Percentiles rank a stretch among this genome's conserved stretches.
phyloP scores from a whole-genome alignment of 306 rosid genomes.

The Notholithocarpus densiflorus region DNA sequence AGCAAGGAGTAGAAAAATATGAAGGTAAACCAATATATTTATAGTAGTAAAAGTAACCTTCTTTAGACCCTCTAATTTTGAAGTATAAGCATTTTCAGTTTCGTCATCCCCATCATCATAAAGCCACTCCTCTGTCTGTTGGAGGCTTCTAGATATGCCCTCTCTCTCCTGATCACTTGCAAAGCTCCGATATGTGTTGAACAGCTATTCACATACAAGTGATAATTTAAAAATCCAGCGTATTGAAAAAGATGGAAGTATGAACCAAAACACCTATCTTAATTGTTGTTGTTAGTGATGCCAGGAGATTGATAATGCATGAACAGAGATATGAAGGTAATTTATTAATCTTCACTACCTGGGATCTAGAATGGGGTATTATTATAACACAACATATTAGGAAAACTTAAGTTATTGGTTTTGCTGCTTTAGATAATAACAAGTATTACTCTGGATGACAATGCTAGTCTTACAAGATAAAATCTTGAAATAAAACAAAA shows the following conservation, averaged over 20 bases:
- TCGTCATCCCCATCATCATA: slow-evolving; percentile 96
- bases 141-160: slow-evolving; percentile 65
- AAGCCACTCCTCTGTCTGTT: slow-evolving; percentile 87
- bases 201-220: slow-evolving; percentile 60
- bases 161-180: slow-evolving; percentile 76
- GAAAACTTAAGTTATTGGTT: background rate
- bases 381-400: background rate
- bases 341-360: background rate
- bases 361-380: slow-evolving; percentile 5
- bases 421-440: background rate
- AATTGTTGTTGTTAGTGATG: background rate
- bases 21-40: slow-evolving; percentile 4
- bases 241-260: slow-evolving; percentile 6
- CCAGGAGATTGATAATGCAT: slow-evolving; percentile 5
- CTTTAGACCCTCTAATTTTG: slow-evolving; percentile 70
- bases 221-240: slow-evolving; percentile 25
- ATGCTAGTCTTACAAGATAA: background rate
- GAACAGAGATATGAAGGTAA: slow-evolving; percentile 4
- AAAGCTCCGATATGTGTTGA: slow-evolving; percentile 71
- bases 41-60: slow-evolving; percentile 47
- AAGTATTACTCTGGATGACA: background rate
- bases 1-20: slow-evolving; percentile 15
- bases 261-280: slow-evolving; percentile 17
- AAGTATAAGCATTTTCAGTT: slow-evolving; percentile 60
- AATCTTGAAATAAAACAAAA: slow-evolving; percentile 8